A percentile compares a stretch with the other conserved stretches of the same genome.
Conservation (phyloP, 768 basidiomycete species). For the Podaxis carcinomalis region DNA sequence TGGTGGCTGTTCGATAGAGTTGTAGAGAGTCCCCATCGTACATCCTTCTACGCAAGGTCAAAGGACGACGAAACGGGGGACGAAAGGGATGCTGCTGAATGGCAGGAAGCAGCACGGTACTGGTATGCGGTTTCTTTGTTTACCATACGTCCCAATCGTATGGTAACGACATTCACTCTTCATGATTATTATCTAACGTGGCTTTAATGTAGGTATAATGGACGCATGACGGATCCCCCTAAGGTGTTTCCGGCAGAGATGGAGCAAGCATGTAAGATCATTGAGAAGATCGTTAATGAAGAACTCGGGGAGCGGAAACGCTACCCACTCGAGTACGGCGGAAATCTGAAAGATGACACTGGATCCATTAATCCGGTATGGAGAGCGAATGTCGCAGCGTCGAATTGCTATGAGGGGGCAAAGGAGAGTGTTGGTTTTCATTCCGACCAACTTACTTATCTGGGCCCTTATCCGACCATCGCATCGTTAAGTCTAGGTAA, state of each 20-base stretch:
- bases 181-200: background rate
- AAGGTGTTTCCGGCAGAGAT: slow-evolving; percentile 56
- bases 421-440: slow-evolving; percentile 82
- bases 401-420: slow-evolving; percentile 80
- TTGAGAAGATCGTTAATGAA: slow-evolving; percentile 68
- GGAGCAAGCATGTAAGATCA: slow-evolving; percentile 73
- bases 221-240: slow-evolving; percentile 55
- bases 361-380: slow-evolving; percentile 32
- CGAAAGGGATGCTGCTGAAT: slow-evolving; percentile 18
- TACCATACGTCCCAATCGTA: background rate
- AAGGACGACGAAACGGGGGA: slow-evolving; percentile 33
- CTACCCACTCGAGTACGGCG: slow-evolving; percentile 66
- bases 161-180: background rate
- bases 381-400: slow-evolving; percentile 83
- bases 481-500: slow-evolving; percentile 78
- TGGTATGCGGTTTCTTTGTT: slow-evolving; percentile 42
- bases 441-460: slow-evolving; percentile 75
- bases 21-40: slow-evolving; percentile 83
- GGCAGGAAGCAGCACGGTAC: slow-evolving; percentile 72
- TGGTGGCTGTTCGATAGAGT: slow-evolving; percentile 84
- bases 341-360: slow-evolving; percentile 11
- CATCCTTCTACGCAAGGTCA: slow-evolving; percentile 65
- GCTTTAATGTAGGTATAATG: slow-evolving; percentile 65
- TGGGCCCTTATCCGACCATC: slow-evolving; percentile 83
- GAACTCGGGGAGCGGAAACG: slow-evolving; percentile 60